These are phyloP conservation scores for Pelargonium citronellum DNA, from an alignment of 441 rosid genomes.

Conservation along the genomic window DNA sequence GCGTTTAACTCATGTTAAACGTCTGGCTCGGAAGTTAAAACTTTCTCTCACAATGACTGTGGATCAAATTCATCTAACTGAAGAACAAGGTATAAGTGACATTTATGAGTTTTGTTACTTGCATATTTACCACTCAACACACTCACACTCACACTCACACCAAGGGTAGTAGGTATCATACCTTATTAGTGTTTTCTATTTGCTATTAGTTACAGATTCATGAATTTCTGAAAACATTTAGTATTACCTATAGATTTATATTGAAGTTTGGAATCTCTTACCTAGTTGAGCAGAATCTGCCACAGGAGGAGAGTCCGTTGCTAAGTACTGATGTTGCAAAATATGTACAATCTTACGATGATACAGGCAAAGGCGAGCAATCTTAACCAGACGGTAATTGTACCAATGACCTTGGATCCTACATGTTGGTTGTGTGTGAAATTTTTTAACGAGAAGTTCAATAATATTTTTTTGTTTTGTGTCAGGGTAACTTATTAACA, in stretches of 20 bases:
- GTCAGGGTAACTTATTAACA: neutral
- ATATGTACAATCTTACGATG: neutral
- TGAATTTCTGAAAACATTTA: neutral
- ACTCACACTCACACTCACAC: too few relatives aligned
- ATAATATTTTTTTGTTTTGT: neutral
- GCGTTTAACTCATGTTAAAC: conserved; percentile 64
- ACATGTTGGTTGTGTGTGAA: neutral
- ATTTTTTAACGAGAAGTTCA: neutral
- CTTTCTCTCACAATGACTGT: conserved; percentile 23
- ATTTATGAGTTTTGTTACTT: neutral
- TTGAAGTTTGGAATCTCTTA: neutral
- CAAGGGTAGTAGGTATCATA: too few relatives aligned
- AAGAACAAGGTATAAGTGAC: conserved; percentile 33
- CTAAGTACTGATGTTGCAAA: conserved; percentile 11
- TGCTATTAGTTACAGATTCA: too few relatives aligned
- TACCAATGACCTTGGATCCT: neutral
- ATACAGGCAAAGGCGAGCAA: conserved; percentile 16
- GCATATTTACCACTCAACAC: neutral
- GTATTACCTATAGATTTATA: conserved; percentile 5
- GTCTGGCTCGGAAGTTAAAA: conserved; percentile 45
- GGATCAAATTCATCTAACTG: conserved; percentile 21
- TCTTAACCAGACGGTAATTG: conserved; percentile 13
- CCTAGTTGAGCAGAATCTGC: conserved; percentile 23
- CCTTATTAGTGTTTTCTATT: too few relatives aligned
- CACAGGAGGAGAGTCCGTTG: conserved; percentile 12